Percentiles rank a stretch among this genome's conserved stretches.
Conservation (phyloP, 1,284 basidiomycete genomes). For the Rhizopogon parksii region DNA sequence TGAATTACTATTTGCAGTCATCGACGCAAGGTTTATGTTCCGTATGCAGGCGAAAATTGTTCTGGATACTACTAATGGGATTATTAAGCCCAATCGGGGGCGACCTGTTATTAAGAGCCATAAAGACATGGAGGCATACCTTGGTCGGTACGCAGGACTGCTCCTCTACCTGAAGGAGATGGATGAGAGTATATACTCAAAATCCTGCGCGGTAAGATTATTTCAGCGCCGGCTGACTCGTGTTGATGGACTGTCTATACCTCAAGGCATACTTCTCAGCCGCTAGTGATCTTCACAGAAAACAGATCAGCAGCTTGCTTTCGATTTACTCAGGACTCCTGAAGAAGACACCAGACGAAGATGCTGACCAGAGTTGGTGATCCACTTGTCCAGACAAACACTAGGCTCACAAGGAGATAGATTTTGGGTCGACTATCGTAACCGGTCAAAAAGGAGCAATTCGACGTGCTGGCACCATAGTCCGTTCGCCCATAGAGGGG, state of each 20-base stretch:
- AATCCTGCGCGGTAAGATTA: slow-evolving; percentile 74
- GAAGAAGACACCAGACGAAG: slow-evolving; percentile 66
- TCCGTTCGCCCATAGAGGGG: slow-evolving; percentile 60
- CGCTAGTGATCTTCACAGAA: slow-evolving; percentile 71
- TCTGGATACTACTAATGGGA: slow-evolving; percentile 52
- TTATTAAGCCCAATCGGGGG: slow-evolving; percentile 38
- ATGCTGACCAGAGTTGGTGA: slow-evolving; percentile 54
- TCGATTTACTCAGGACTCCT: slow-evolving; percentile 53
- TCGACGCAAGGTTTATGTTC: slow-evolving; percentile 6
- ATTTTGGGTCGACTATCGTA: slow-evolving; percentile 38
- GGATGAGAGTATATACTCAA: slow-evolving; percentile 79
- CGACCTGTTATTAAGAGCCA: slow-evolving; percentile 56
- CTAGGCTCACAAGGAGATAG: slow-evolving; percentile 26
- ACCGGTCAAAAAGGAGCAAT: slow-evolving; percentile 46
- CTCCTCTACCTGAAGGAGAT: slow-evolving; percentile 95
- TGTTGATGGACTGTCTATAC: not conserved
- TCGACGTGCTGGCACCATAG: slow-evolving; percentile 70
- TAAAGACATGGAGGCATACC: slow-evolving; percentile 68
- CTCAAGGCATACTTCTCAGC: slow-evolving; percentile 81
- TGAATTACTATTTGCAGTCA: slow-evolving; percentile 13
- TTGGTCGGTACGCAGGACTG: slow-evolving; percentile 85
- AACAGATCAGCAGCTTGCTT: slow-evolving; percentile 75
- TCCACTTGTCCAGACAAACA: not conserved
- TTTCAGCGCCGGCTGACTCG: not conserved
- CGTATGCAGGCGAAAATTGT: slow-evolving; percentile 55